Base-by-base conservation (phyloP, 2,329 filamentous ascomycete genomes). In the Xenosphaeropsis pyriputrescens region DNA sequence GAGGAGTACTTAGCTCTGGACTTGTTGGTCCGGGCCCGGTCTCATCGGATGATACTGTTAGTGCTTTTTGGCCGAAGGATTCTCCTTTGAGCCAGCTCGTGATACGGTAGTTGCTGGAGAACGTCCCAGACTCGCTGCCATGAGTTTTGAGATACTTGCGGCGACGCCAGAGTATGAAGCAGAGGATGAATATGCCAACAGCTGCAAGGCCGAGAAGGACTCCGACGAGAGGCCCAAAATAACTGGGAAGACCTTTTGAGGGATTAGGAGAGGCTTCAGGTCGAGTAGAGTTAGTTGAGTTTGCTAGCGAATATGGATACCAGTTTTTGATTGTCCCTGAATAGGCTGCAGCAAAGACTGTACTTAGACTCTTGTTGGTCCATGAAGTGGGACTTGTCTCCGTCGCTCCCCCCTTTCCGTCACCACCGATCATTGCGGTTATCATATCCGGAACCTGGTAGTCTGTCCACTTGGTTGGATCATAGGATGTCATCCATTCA, bases 391-490 rank as follows among this genome's bases (percentile, higher is more conserved):
- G 33, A 7, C 33, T 18, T 18, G 13, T 14, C n/a, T 4, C 8
- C 83, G 84, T 0, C 65, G 63, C 0, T 11, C 75, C 72, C 6
- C 84, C 84, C 0, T 60, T 62, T 6, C 63, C 64, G 40, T 67
- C 60, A 9, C 85, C 84, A 17, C 84, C 84, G 37, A 91, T 79
- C 43, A 72, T 68, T 0, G 63, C 60, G 38, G 72, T 65, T 3
- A 91, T 70, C 14, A 65, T 63, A 13, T 68, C 60, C 0, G 82
- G 84, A 1, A 91, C 80, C 2, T 64, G 63, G 52, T 93, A 93
- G n/a, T 69, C 57, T 17, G 64, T 64, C 53, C 70, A 76, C 6
- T 63, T 65, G 0, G 68, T 59, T 0, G 83, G 79, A 31, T 76
- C 72, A 53, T 89, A 93, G 2, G 67, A 65, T 16, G 73, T 68